Percentiles rank a stretch among this genome's conserved stretches.
phyloP scores from a whole-genome alignment of 202 grass and related monocot species.

The Miscanthus sacchariflorus region DNA sequence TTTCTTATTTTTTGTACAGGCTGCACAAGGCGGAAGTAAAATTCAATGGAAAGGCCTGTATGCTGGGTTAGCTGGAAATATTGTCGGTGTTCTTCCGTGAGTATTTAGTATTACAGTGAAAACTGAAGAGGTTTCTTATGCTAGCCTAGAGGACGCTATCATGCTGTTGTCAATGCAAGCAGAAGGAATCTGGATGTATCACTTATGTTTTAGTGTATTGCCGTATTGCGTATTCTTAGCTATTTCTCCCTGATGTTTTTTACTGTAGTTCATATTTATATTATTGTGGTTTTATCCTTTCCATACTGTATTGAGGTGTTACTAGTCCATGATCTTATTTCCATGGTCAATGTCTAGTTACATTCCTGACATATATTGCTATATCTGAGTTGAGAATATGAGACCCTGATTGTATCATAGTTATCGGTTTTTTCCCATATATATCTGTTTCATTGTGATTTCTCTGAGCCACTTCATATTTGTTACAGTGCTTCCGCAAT shows the following conservation, averaged over 20 bases:
- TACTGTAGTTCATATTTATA: not conserved
- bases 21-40: slow-evolving; percentile 67
- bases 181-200: not conserved
- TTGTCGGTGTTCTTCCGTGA: slow-evolving; percentile 83
- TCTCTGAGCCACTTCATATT: slow-evolving; percentile 1
- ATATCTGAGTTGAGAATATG: not conserved
- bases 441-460: not conserved
- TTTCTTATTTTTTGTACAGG: slow-evolving; percentile 40
- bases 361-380: not conserved
- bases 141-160: not conserved
- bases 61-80: slow-evolving; percentile 75
- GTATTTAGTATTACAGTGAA: slow-evolving; percentile 32
- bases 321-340: slow-evolving; percentile 4
- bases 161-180: not conserved
- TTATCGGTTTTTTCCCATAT: not conserved
- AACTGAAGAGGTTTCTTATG: slow-evolving; percentile 15
- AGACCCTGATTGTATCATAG: not conserved
- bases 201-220: not conserved
- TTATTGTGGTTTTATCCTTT: not conserved
- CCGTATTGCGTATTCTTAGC: not conserved
- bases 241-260: slow-evolving; percentile 13
- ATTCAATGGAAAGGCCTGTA: slow-evolving; percentile 76
- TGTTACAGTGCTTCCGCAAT: slow-evolving; percentile 79
- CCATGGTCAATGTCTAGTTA: no score
- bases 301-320: not conserved